phyloP scores from a whole-genome alignment of 1,284 basidiomycete genomes.

The Sanghuangporus weigelae region DNA sequence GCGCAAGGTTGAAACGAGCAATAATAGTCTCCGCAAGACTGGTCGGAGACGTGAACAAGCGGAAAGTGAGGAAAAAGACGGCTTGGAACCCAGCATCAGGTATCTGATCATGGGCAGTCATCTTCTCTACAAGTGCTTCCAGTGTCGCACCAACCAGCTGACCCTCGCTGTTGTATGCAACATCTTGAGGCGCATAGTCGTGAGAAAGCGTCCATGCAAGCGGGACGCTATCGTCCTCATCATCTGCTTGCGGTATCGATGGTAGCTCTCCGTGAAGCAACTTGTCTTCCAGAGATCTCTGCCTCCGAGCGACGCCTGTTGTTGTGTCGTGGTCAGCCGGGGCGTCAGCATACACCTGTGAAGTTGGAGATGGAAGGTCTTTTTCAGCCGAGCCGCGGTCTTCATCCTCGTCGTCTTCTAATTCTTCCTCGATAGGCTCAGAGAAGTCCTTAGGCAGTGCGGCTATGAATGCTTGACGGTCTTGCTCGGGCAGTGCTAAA shows the following conservation, averaged over 20 bases:
- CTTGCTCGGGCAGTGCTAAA: background rate
- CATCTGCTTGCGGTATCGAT: conserved; percentile 33
- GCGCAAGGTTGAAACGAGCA: conserved; percentile 73
- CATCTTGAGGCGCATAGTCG: conserved; percentile 76
- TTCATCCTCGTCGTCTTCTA: conserved; percentile 23
- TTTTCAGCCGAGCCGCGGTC: conserved; percentile 15
- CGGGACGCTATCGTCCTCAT: conserved; percentile 36
- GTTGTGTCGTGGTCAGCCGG: conserved; percentile 37
- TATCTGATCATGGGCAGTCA: conserved; percentile 92
- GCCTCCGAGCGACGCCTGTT: conserved; percentile 44
- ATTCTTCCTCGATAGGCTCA: conserved; percentile 22
- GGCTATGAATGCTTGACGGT: conserved; percentile 10
- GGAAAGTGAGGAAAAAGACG: conserved; percentile 94
- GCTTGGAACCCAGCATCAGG: conserved; percentile 82
- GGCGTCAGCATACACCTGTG: conserved; percentile 39
- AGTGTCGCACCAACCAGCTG: conserved; percentile 89
- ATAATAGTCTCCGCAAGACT: conserved; percentile 78
- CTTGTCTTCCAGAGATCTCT: conserved; percentile 47
- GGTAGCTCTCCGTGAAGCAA: conserved; percentile 49
- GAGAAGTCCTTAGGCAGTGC: background rate
- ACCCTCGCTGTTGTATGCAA: conserved; percentile 87
- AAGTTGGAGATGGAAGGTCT: conserved; percentile 44
- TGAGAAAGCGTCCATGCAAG: conserved; percentile 57
- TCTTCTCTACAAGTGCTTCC: conserved; percentile 84
- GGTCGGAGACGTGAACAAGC: conserved; percentile 81